Evolutionary conservation across 2,329 filamentous ascomycete species (phyloP), one percentile per base, ranked within the genome.

Genomic region (Epichloe sibirici): DNA sequence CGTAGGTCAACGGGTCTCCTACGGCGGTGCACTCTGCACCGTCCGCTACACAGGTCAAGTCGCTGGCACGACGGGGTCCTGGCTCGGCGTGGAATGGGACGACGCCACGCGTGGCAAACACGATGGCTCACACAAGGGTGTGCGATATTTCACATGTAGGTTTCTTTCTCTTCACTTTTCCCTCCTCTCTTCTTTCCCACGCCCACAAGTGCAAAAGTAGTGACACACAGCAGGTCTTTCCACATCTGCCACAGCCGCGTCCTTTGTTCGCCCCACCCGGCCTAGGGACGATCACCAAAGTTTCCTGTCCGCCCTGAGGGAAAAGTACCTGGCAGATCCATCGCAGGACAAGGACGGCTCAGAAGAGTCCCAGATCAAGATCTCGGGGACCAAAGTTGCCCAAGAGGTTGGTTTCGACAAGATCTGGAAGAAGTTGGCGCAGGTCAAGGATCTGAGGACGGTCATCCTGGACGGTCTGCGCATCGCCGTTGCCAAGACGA

Each of bases 41-140:
- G 78, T 97, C 53, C 83, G 89, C 56, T 97, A 90, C 64, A 71
- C 87, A 56, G 93, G 93, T 45, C 68, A 77, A 37, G 85, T 97
- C 7, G 75, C 80, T 49, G 87, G 86, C 59, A 90, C 89, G 8
- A 75, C 79, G 44, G 88, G 89, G 48, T 74, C 78, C 57, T 97
- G 91, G 90, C 77, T 97, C 37, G 93, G 93, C 46, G 88, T 97
- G 47, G 93, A 98, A 76, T 98, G 93, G 93, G 91, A 97, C 69
- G 88, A 96, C 66, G 73, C 83, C 53, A 77, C 75, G 39, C 79
- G 90, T 62, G 93, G 93, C 56, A 97, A 96, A 73, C 90, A 98
- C 69, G 81, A 91, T 62, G 93, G 93, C 54, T 82, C 85, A 55
- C 83, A 94, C 69, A 82, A 86, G 57, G 88, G 86, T 55, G 74